phyloP scores from a whole-genome alignment of 2,329 filamentous ascomycete genomes.

The Pseudocercospora musae region DNA sequence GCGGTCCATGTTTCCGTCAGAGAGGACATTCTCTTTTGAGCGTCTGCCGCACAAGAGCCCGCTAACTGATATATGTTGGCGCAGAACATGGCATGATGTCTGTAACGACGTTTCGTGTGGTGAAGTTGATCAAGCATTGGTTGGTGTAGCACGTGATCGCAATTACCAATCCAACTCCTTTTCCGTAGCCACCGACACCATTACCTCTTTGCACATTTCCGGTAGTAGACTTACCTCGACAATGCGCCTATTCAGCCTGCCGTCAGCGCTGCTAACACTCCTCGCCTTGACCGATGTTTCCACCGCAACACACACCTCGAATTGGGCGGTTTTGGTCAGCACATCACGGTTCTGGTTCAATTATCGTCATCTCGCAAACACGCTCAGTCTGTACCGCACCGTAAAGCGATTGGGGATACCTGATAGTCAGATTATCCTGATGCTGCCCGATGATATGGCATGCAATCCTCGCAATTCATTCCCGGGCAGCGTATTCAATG shows the following conservation, averaged over 20 bases:
- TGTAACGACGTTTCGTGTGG: too few relatives aligned
- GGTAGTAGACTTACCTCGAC: background rate
- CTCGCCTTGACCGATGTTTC: conserved; percentile 37
- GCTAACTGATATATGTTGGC: too few relatives aligned
- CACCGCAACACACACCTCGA: conserved; percentile 81
- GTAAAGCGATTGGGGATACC: conserved; percentile 97
- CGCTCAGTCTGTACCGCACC: conserved; percentile 93
- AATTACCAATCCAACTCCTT: background rate
- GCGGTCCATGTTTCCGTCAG: background rate
- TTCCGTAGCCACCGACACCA: background rate
- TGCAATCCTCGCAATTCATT: conserved; percentile 99
- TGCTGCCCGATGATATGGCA: conserved; percentile 99
- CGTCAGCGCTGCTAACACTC: conserved; percentile 27
- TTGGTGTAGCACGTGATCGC: background rate
- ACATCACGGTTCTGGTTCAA: conserved; percentile 99
- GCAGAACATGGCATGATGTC: too few relatives aligned
- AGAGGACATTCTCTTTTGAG: too few relatives aligned
- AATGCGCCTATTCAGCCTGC: conserved; percentile 29
- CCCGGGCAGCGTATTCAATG: conserved; percentile 96
- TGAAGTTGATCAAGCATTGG: too few relatives aligned
- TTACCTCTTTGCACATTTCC: background rate
- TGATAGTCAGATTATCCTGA: conserved; percentile 97
- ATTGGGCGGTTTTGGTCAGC: conserved; percentile 98
- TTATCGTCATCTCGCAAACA: conserved; percentile 96
- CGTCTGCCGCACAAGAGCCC: too few relatives aligned